Conservation (phyloP, 1,284 basidiomycete species). For the Apiotrichum veenhuisii region DNA sequence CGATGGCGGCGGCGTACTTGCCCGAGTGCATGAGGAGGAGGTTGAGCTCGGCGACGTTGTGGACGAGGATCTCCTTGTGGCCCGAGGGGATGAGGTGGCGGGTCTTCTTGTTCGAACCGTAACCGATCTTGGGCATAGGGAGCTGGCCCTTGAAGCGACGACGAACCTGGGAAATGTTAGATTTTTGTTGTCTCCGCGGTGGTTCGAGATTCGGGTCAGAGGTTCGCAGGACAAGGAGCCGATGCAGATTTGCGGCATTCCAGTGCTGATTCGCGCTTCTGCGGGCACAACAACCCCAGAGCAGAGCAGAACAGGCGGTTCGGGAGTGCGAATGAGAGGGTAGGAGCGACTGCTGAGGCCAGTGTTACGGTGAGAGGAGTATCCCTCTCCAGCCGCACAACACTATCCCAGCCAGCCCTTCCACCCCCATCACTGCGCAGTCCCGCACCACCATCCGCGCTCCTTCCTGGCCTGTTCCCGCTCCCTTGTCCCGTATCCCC, state of each 20-base stretch:
- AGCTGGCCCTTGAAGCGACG: slow-evolving; percentile 93
- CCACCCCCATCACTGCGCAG: background rate
- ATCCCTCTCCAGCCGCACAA: background rate
- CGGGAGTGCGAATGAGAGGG: too few species aligned
- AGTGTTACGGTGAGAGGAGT: too few species aligned
- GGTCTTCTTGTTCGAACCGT: slow-evolving; percentile 63
- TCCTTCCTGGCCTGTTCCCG: background rate
- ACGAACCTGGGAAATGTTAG: slow-evolving; percentile 52
- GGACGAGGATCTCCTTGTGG: slow-evolving; percentile 88
- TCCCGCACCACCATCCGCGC: background rate
- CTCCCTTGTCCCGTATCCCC: background rate
- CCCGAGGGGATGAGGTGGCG: slow-evolving; percentile 92
- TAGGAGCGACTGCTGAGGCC: too few species aligned
- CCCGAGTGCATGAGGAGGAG: slow-evolving; percentile 98
- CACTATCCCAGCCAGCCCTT: background rate
- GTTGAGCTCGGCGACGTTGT: slow-evolving; percentile 86
- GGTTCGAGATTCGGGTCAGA: too few species aligned
- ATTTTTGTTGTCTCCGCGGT: background rate
- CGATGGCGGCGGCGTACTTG: slow-evolving; percentile 92
- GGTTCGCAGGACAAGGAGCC: too few species aligned
- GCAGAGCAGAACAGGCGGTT: too few species aligned
- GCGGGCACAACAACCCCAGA: too few species aligned
- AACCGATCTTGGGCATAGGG: slow-evolving; percentile 81
- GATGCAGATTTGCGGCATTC: background rate
- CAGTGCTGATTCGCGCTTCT: background rate